Evolutionary conservation across 2,329 filamentous ascomycete species (phyloP).

Genomic region (Epichloe aotearoae): DNA sequence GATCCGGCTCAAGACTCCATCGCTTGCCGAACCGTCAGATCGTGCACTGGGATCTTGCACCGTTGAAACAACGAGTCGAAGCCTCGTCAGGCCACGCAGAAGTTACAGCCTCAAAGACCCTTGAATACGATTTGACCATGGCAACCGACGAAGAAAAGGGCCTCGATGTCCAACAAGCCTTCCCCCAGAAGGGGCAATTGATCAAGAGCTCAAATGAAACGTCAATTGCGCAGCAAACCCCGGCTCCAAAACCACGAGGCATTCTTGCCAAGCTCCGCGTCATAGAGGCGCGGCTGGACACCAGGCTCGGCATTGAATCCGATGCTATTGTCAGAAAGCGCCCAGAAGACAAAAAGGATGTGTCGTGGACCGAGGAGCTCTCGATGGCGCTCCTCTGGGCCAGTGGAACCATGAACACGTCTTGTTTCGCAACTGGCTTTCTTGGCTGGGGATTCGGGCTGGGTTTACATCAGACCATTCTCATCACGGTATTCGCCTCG

Average conservation of each 20-base stretch:
- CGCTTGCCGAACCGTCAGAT: no score
- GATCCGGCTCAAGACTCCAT: no score
- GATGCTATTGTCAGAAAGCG: slow-evolving; percentile 31
- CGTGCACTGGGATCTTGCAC: no score
- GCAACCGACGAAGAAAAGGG: slow-evolving; percentile 1
- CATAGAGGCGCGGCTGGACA: slow-evolving; percentile 30
- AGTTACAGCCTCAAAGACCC: no score
- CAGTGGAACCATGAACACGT: slow-evolving; percentile 35
- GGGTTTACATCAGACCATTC: slow-evolving; percentile 28
- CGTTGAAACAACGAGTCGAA: no score
- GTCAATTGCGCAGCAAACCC: no score
- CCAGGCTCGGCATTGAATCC: slow-evolving; percentile 34
- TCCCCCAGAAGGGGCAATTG: background rate
- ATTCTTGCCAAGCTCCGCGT: slow-evolving; percentile 24
- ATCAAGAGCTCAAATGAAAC: background rate
- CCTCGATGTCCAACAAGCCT: background rate
- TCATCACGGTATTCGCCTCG: slow-evolving; percentile 32
- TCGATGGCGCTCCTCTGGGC: slow-evolving; percentile 41
- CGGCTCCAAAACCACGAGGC: slow-evolving; percentile 6
- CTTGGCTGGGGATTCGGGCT: slow-evolving; percentile 36
- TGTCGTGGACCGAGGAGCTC: slow-evolving; percentile 25
- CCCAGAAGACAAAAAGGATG: slow-evolving; percentile 24
- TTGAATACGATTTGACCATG: background rate
- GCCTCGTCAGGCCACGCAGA: no score
- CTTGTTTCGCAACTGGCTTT: slow-evolving; percentile 38